Percentiles rank a stretch among this genome's conserved stretches.
phyloP scores from a whole-genome alignment of 768 basidiomycete species.

The Boletus patriciae region DNA sequence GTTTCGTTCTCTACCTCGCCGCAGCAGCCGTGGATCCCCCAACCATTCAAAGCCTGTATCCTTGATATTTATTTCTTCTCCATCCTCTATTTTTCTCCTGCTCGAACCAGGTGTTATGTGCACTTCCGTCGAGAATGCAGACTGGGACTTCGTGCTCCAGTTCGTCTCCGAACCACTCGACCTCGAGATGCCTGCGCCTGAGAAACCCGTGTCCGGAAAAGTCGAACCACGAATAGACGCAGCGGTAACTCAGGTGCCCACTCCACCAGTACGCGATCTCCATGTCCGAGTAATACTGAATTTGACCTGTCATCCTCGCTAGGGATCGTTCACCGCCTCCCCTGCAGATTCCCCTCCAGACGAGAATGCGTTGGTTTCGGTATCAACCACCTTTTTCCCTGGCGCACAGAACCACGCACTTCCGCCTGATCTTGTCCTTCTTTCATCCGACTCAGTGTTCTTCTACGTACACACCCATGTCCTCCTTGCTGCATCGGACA shows the following conservation, averaged over 20 bases:
- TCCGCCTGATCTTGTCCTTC: constrained; percentile 62
- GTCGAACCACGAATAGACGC: constrained; percentile 15
- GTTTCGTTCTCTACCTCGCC: neutral
- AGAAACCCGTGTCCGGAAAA: constrained; percentile 37
- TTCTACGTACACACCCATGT: constrained; percentile 74
- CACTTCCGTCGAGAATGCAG: constrained; percentile 42
- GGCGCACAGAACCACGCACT: constrained; percentile 56
- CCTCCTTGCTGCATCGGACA: constrained; percentile 60
- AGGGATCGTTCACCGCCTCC: constrained; percentile 37
- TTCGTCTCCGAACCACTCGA: constrained; percentile 51
- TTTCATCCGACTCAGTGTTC: constrained; percentile 76
- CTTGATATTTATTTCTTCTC: neutral
- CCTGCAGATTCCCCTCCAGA: constrained; percentile 34
- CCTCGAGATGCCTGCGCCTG: constrained; percentile 33
- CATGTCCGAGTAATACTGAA: constrained; percentile 1
- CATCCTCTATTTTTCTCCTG: neutral
- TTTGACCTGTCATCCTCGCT: neutral
- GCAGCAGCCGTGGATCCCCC: neutral
- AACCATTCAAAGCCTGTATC: neutral
- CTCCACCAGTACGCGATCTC: constrained; percentile 54
- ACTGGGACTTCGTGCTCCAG: constrained; percentile 65
- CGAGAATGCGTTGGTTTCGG: constrained; percentile 59
- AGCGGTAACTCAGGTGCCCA: constrained; percentile 50
- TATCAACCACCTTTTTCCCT: constrained; percentile 82
- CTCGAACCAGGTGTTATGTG: constrained; percentile 19